Conservation (phyloP, 2,329 filamentous ascomycete species). For the Epichloe bromicola region DNA sequence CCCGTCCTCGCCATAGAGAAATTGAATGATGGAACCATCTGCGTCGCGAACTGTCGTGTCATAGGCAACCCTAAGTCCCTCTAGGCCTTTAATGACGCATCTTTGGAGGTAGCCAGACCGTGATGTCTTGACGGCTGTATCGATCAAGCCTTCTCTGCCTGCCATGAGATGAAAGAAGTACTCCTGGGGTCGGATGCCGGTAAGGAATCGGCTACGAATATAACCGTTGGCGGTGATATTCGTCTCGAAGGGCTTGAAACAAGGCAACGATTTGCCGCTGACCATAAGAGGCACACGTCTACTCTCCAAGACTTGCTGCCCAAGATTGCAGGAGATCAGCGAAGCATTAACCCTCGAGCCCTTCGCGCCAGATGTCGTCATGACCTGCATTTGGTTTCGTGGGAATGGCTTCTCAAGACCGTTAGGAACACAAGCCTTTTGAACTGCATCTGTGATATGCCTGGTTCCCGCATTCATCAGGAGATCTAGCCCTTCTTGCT, state of each 20-base stretch:
- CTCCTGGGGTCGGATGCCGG: slow-evolving; percentile 90
- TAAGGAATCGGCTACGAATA: slow-evolving; percentile 92
- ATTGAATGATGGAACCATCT: slow-evolving; percentile 87
- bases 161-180: slow-evolving; percentile 99
- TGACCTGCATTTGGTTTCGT: slow-evolving; percentile 96
- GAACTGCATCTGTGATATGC: slow-evolving; percentile 65
- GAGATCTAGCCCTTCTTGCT: slow-evolving; percentile 81
- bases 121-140: slow-evolving; percentile 97
- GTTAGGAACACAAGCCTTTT: slow-evolving; percentile 62
- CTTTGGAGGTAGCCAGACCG: slow-evolving; percentile 92
- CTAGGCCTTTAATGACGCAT: slow-evolving; percentile 97
- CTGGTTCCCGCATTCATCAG: slow-evolving; percentile 63
- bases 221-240: slow-evolving; percentile 84
- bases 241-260: slow-evolving; percentile 86
- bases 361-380: slow-evolving; percentile 95
- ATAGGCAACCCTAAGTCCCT: slow-evolving; percentile 83
- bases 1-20: slow-evolving; percentile 92
- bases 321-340: slow-evolving; percentile 92
- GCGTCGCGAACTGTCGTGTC: slow-evolving; percentile 89
- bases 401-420: slow-evolving; percentile 88
- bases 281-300: slow-evolving; percentile 94
- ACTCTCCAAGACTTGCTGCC: slow-evolving; percentile 92
- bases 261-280: slow-evolving; percentile 89
- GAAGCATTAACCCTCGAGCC: slow-evolving; percentile 89
- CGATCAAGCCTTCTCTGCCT: slow-evolving; percentile 92